Evolutionary conservation across 2,329 filamentous ascomycete species (phyloP), one percentile per base, ranked within the genome.

Genomic region (Xenoacremonium recifei): DNA sequence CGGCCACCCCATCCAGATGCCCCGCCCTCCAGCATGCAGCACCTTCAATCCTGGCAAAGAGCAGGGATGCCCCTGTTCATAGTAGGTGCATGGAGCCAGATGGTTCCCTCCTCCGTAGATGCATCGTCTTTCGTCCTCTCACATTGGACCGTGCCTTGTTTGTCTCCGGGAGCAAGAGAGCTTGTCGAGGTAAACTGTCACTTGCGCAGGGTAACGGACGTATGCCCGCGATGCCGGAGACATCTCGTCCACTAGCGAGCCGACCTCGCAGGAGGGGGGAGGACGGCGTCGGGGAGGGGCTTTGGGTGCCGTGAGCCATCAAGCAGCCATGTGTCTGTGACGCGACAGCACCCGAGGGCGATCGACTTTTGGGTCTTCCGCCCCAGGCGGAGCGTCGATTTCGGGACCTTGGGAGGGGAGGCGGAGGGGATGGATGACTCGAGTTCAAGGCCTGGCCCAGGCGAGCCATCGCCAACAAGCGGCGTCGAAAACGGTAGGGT

Each of bases 21-120:
- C 48, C 53, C 53, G 44, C 49, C 38, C 31, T 42, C 46, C 48
- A 50, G 38, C 44, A 36, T 15, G 29, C 29, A 32, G 15, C 15
- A n/a, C 32, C 16, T 34, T 32, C n/a, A 20, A 50, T 47, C 42
- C 51, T 47, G 25, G 45, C 34, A 43, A 16, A 39, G 41, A 42
- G 43, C 49, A 55, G 53, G 55, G 37, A 41, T 31, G 39, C 47
- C 46, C 47, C 48, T 46, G 53, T 43, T 41, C 33, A 35, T 42
- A 44, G 44, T 44, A 53, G 43, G 52, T 37, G 25, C 47, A 42
- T 54, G 49, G 54, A 36, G 52, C 47, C 42, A 47, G 54, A 47
- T 44, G 54, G 33, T 51, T 57, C 45, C 39, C 39, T 48, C 7
- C n/a, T n/a, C n/a, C n/a, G n/a, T n/a, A 40, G 38, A 57, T 51